Percentiles rank a stretch among this genome's conserved stretches.
Evolutionary conservation across 2,329 filamentous ascomycete species (phyloP).

Genomic region (Amphichorda felina): DNA sequence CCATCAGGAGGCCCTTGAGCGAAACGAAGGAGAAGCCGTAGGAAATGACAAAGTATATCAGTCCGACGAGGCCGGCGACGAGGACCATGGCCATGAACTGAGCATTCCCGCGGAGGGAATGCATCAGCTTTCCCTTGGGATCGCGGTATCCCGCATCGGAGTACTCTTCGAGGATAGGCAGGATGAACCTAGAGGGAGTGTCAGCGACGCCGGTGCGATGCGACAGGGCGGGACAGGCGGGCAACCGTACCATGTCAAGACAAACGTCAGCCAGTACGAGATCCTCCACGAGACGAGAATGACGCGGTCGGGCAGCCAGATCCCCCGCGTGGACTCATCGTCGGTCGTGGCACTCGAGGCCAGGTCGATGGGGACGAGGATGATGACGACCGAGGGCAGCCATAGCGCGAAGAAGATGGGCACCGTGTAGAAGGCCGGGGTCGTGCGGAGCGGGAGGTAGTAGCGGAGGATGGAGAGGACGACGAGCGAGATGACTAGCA

Average conservation of each 20-base stretch:
- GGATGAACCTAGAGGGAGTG: conserved; percentile 57
- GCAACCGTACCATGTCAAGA: conserved; percentile 67
- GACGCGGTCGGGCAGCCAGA: conserved; percentile 73
- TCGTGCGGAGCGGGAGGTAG: conserved; percentile 82
- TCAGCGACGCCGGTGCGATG: conserved; percentile 1
- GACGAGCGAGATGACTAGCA: conserved; percentile 61
- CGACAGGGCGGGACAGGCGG: background rate
- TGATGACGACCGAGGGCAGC: conserved; percentile 78
- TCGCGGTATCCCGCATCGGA: conserved; percentile 89
- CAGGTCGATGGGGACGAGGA: conserved; percentile 91
- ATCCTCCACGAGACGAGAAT: conserved; percentile 88
- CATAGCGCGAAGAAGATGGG: conserved; percentile 95
- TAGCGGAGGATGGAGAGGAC: conserved; percentile 79
- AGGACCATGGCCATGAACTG: conserved; percentile 79
- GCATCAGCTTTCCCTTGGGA: conserved; percentile 65
- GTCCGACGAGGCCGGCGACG: conserved; percentile 54
- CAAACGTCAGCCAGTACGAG: conserved; percentile 94
- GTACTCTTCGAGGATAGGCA: conserved; percentile 89
- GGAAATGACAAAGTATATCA: conserved; percentile 73
- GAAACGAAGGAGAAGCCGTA: conserved; percentile 62
- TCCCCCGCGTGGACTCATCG: conserved; percentile 59
- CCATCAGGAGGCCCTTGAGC: conserved; percentile 81
- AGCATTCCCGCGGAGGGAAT: conserved; percentile 78
- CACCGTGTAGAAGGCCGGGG: conserved; percentile 78
- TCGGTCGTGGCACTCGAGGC: conserved; percentile 71